Evolutionary conservation across 306 rosid species (phyloP).

Genomic region (Echinosophora koreensis): DNA sequence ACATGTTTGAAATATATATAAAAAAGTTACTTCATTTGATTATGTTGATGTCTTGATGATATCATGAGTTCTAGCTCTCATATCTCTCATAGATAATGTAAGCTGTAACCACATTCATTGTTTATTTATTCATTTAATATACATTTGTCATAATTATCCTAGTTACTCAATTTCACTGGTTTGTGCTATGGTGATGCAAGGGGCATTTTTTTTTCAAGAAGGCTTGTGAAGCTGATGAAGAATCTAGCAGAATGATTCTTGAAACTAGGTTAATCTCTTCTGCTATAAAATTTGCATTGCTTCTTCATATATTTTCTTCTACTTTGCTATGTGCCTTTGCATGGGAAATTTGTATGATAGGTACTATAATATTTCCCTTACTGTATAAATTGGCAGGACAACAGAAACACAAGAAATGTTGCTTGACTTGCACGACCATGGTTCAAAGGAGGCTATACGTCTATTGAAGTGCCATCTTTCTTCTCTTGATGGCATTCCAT

Average conservation of each 20-base stretch:
- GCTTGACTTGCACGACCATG: conserved; percentile 71
- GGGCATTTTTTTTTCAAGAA: conserved; percentile 59
- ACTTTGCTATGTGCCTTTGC: not conserved
- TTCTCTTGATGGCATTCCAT: conserved; percentile 69
- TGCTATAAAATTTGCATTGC: conserved; percentile 22
- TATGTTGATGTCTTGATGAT: too few relatives aligned
- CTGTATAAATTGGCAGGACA: conserved; percentile 55
- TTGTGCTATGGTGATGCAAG: too few relatives aligned
- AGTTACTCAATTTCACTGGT: too few relatives aligned
- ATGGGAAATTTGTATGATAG: conserved; percentile 22
- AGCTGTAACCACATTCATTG: too few relatives aligned
- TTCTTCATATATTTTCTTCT: not conserved
- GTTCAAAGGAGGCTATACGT: conserved; percentile 60
- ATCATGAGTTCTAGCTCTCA: too few relatives aligned
- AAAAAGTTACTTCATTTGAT: too few relatives aligned
- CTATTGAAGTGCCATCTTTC: conserved; percentile 76
- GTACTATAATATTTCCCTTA: conserved; percentile 19
- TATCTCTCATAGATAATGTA: too few relatives aligned
- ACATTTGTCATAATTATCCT: too few relatives aligned
- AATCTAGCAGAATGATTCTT: conserved; percentile 70
- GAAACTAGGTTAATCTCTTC: conserved; percentile 61
- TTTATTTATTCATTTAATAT: too few relatives aligned
- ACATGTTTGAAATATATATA: too few relatives aligned
- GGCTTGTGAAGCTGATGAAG: conserved; percentile 78
- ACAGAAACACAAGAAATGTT: conserved; percentile 58